Conservation (phyloP, 371 early-diverging fungal genomes). For the Mortierella polycephala region DNA sequence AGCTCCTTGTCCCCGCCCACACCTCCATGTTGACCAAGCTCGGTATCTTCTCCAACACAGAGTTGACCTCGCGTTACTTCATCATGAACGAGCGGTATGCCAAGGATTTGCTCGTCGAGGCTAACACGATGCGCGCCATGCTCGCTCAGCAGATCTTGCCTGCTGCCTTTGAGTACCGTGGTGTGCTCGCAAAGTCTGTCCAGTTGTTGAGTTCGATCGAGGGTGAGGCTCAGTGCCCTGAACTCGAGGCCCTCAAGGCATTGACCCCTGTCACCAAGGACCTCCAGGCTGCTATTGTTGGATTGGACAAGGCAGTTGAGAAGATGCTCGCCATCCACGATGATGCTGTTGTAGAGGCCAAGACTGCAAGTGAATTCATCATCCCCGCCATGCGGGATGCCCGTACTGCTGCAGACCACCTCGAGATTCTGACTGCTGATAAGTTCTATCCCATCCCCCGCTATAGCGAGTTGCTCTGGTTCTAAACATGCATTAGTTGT, state of each 20-base stretch:
- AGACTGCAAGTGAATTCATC: conserved; percentile 67
- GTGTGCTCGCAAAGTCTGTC: conserved; percentile 83
- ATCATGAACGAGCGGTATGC: conserved; percentile 94
- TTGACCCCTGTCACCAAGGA: conserved; percentile 70
- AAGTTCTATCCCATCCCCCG: conserved; percentile 96
- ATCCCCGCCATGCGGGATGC: conserved; percentile 78
- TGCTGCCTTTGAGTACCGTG: conserved; percentile 89
- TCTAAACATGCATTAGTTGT: conserved; percentile 13
- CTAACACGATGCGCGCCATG: conserved; percentile 89
- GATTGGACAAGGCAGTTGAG: conserved; percentile 69
- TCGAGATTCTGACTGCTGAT: conserved; percentile 87
- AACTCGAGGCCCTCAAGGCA: conserved; percentile 74
- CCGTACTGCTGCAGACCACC: conserved; percentile 78
- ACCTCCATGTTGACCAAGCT: conserved; percentile 78
- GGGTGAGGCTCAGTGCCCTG: conserved; percentile 73
- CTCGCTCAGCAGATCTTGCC: conserved; percentile 89
- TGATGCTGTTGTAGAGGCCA: conserved; percentile 72
- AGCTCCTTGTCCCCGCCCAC: conserved; percentile 78
- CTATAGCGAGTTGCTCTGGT: conserved; percentile 91
- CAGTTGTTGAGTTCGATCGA: conserved; percentile 69
- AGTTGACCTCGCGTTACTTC: conserved; percentile 93
- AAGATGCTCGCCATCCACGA: conserved; percentile 68
- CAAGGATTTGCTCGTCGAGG: conserved; percentile 96
- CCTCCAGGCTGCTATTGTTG: conserved; percentile 66
- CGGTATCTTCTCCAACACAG: conserved; percentile 88